Evolutionary conservation across 2,329 filamentous ascomycete species (phyloP), one percentile per base, ranked within the genome.

Genomic region (Ophiobolus disseminans): DNA sequence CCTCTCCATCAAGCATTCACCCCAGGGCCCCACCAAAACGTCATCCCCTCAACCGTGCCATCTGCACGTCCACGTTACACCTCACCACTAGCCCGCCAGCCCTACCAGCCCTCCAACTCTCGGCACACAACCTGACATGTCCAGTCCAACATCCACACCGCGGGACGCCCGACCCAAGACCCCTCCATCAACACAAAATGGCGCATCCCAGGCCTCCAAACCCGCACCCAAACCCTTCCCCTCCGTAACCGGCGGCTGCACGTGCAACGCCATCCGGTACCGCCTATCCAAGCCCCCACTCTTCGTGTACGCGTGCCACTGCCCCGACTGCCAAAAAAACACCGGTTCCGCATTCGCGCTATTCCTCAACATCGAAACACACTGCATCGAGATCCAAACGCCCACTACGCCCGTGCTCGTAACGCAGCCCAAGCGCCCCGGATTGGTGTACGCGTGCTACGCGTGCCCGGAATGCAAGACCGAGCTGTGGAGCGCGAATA

Each of bases 261-360:
- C 51, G 30, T 71, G 68, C 45, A 50, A 42, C n/a, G 32, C 37
- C 2, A 45, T 64, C 21, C 55, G 58, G 5, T 71, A 66, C 31
- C 61, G 66, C 1, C 49, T 71, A 4, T 55, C 65, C 20, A 63
- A 56, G 1, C 54, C 65, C 0, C 68, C 68, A 1, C 52, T 71
- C 19, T 70, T 58, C 54, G 64, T 58, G 45, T 58, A 60, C 38
- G 66, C 66, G 13, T 71, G 68, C 52, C 66, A 71, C 50, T 71
- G 68, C 20, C 23, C 45, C 2, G 61, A 65, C 40, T 71, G 68
- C 45, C 64, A 69, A 31, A 63, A 62, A 17, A 21, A 36, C 6
- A 57, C 60, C 0, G 68, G 68, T 11, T 59, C 57, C 16, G 63
- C 58, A 7, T 71, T 66, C 43, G 48, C 51, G 7, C 45, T 54